Percentiles rank a stretch among this genome's conserved stretches.
These are phyloP conservation scores for Calonectria pseudoturangicola DNA, from an alignment of 2,329 filamentous ascomycete genomes.

Conservation along the genomic window DNA sequence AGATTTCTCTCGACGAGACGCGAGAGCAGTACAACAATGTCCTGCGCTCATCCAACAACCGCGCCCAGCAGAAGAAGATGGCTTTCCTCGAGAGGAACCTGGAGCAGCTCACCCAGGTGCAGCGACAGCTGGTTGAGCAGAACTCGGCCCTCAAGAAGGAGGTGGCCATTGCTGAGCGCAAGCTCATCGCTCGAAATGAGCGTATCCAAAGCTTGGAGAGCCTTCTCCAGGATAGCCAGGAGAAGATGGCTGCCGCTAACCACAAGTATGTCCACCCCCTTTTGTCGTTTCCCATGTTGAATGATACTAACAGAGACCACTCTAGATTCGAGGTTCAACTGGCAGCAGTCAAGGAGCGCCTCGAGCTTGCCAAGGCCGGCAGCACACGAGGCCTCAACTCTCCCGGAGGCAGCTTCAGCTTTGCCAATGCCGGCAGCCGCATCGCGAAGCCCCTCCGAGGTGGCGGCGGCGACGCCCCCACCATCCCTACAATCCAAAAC, in stretches of 20 bases:
- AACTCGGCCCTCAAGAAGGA: constrained; percentile 99
- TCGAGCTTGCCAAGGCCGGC: constrained; percentile 94
- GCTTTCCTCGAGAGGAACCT: constrained; percentile 98
- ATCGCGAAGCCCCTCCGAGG: constrained; percentile 82
- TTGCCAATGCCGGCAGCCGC: constrained; percentile 76
- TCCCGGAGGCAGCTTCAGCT: constrained; percentile 83
- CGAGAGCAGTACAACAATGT: constrained; percentile 99
- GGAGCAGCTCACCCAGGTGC: constrained; percentile 97
- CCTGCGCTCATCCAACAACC: constrained; percentile 95
- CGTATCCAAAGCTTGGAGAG: constrained; percentile 95
- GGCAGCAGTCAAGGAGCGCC: constrained; percentile 96
- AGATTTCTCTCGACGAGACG: constrained; percentile 97
- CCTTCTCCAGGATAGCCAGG: constrained; percentile 95
- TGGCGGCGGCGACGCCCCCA: constrained; percentile 71
- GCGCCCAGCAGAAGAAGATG: constrained; percentile 99
- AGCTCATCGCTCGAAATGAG: constrained; percentile 96
- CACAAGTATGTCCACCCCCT: constrained; percentile 83
- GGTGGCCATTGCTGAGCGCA: constrained; percentile 97
- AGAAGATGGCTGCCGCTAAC: constrained; percentile 97
- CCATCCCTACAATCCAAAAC: constrained; percentile 74
- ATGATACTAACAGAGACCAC: constrained; percentile 53
- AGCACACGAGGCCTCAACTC: constrained; percentile 89
- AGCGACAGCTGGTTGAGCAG: constrained; percentile 97
- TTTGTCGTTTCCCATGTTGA: background rate
- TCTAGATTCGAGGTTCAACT: constrained; percentile 96